Conservation (phyloP, 1,284 basidiomycete species). For the Phellinidium pouzarii region DNA sequence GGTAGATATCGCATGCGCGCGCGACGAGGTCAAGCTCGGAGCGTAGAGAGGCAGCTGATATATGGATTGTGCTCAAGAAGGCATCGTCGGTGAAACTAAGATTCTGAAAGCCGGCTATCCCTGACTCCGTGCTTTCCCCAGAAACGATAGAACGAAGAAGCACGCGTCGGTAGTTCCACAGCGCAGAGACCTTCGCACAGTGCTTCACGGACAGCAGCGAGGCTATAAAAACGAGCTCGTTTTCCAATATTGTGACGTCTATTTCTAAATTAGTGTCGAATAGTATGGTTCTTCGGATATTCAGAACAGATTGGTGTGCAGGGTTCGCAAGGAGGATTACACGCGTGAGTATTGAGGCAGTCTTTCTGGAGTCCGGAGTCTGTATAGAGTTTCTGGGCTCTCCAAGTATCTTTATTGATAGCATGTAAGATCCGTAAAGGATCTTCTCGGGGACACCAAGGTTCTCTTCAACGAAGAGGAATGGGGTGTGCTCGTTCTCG, state of each 20-base stretch:
- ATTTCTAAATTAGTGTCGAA: conserved; percentile 14
- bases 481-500: conserved; percentile 33
- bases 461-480: conserved; percentile 48
- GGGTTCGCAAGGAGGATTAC: conserved; percentile 58
- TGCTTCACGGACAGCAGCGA: conserved; percentile 45
- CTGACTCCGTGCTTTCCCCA: too few species aligned
- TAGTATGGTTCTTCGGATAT: conserved; percentile 44
- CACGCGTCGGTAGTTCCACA: conserved; percentile 67
- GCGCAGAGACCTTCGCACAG: conserved; percentile 52
- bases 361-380: background rate
- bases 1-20: conserved; percentile 49
- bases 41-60: conserved; percentile 29
- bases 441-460: conserved; percentile 59
- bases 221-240: conserved; percentile 42
- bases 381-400: conserved; percentile 17
- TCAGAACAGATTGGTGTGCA: conserved; percentile 58
- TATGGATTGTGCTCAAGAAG: background rate
- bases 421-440: conserved; percentile 44
- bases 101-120: background rate
- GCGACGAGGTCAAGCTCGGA: conserved; percentile 40
- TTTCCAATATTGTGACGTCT: background rate
- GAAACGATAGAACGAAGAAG: conserved; percentile 30
- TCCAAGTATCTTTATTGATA: conserved; percentile 35
- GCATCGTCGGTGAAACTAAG: background rate
- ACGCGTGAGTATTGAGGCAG: conserved; percentile 3